These are phyloP conservation scores for Ambrosiella beaveri DNA, from an alignment of 2,329 filamentous ascomycete genomes.

Conservation along the genomic window DNA sequence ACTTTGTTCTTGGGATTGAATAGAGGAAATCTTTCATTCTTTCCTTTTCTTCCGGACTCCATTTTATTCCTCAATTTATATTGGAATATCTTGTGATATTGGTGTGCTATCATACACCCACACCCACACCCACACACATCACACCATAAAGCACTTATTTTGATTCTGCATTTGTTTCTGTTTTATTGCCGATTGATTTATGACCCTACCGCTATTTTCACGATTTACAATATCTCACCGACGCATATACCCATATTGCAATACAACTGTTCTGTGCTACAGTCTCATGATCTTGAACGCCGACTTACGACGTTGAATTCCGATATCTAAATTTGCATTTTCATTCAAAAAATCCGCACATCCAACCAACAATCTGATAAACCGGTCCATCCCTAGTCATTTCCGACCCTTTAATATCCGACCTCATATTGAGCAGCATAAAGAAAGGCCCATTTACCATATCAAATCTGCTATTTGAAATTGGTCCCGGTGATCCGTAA, in stretches of 20 bases:
- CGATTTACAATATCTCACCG: not conserved
- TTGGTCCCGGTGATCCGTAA: too few species aligned
- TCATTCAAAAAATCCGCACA: not conserved
- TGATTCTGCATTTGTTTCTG: not conserved
- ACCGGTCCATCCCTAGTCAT: too few species aligned
- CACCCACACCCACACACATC: not conserved
- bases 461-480: too few species aligned
- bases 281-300: not conserved
- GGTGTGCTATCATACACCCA: not conserved
- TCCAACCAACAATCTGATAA: too few species aligned
- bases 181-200: not conserved
- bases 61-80: not conserved
- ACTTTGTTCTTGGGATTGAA: not conserved
- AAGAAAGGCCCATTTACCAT: too few species aligned
- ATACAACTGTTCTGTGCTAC: not conserved
- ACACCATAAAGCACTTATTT: not conserved
- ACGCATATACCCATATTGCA: not conserved
- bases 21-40: not conserved
- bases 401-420: too few species aligned
- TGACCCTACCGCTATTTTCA: not conserved
- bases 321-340: not conserved
- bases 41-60: not conserved
- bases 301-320: not conserved
- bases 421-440: too few species aligned
- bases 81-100: not conserved